A percentile compares a stretch with the other conserved stretches of the same genome.
phyloP scores from a whole-genome alignment of 2,329 filamentous ascomycete genomes.

The Fusarium torreyae region DNA sequence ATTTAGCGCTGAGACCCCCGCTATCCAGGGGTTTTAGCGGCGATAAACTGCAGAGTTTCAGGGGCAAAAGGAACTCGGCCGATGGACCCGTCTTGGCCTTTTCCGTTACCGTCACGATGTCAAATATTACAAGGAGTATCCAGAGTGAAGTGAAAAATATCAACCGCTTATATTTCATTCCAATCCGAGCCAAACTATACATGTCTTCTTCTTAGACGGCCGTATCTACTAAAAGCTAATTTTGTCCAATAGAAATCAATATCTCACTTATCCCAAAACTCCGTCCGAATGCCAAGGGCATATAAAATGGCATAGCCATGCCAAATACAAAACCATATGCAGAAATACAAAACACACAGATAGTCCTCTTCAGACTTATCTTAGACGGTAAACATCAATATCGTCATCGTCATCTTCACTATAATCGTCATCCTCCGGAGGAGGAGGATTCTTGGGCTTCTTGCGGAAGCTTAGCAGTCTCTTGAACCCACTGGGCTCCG shows the following conservation, averaged over 20 bases:
- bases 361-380: slow-evolving; percentile 28
- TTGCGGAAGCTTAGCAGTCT: slow-evolving; percentile 62
- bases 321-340: slow-evolving; percentile 22
- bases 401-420: slow-evolving; percentile 49
- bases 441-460: slow-evolving; percentile 50
- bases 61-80: slow-evolving; percentile 22
- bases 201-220: slow-evolving; percentile 16
- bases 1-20: slow-evolving; percentile 40
- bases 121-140: background rate
- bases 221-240: slow-evolving; percentile 27
- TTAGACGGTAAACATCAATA: slow-evolving; percentile 40
- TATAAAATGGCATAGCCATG: slow-evolving; percentile 14
- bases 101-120: background rate
- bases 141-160: background rate
- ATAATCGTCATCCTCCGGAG: slow-evolving; percentile 46
- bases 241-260: slow-evolving; percentile 20
- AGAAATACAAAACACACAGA: slow-evolving; percentile 20
- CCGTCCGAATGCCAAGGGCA: slow-evolving; percentile 29
- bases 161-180: slow-evolving; percentile 25
- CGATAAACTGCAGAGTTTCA: slow-evolving; percentile 27
- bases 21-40: slow-evolving; percentile 42
- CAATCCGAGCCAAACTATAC: slow-evolving; percentile 23
- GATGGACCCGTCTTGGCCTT: slow-evolving; percentile 15
- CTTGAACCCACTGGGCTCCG: slow-evolving; percentile 59
- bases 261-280: slow-evolving; percentile 12